Evolutionary conservation across 2,329 filamentous ascomycete species (phyloP), one percentile per base, ranked within the genome.

Genomic region (Graphilbum sp.): DNA sequence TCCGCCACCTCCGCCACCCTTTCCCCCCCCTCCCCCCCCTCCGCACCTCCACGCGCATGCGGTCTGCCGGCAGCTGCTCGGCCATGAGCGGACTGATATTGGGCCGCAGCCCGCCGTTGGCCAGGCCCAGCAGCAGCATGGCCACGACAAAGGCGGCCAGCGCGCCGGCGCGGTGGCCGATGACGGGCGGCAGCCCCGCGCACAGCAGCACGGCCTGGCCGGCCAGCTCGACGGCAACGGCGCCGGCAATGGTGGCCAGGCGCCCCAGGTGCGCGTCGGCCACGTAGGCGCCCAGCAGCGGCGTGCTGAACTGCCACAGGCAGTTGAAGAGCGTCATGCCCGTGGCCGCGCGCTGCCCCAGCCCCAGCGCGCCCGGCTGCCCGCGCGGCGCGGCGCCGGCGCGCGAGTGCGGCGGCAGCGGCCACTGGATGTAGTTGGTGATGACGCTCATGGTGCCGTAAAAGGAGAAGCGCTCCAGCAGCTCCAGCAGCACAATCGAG

Each of bases 401-500:
- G 9, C 52, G 56, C 2, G 72, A 76, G n/a, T 62, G 62, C 0
- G 49, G 42, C 0, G 73, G 73, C 5, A 75, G 61, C 13, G 61
- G 59, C 43, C 72, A 62, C 46, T 75, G 67, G 45, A 79, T 72
- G 57, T 74, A 79, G 50, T 79, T 79, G 52, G 71, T 68, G 47
- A 64, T 50, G 30, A 79, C 65, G 31, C 70, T 66, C 11, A 68
- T 70, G 5, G 69, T 72, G 25, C 79, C 79, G 47, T 82, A 82
- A 61, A 80, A 84, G 3, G 72, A 76, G 54, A 81, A 81, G 25
- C 79, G 72, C 55, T 84, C 79, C 54, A 75, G 80, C 21, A 82
- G 52, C 53, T 82, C 77, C 32, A 81, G 64, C 41, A 81, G 72
- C 2, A 72, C 74, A 43, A 82, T 68, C 23, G 69, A 74, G 50